A percentile compares a stretch with the other conserved stretches of the same genome.
Evolutionary conservation across 2,329 filamentous ascomycete genomes (phyloP).

Genomic region (Talaromyces sp.): DNA sequence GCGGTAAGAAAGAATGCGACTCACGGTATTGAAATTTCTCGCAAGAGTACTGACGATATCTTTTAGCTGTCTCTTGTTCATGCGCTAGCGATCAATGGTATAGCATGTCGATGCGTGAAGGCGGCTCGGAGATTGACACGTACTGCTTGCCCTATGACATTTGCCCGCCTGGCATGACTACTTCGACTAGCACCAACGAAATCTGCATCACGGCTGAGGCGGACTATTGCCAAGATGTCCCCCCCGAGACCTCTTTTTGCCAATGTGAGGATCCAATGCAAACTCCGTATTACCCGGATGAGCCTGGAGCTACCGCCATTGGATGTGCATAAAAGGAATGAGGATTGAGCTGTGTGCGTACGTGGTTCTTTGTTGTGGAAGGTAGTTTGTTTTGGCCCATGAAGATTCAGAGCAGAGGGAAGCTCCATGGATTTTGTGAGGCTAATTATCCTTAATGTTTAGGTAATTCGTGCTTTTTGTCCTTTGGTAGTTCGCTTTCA

Average conservation of each 20-base stretch:
- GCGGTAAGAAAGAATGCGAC: constrained; percentile 12
- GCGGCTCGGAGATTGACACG: constrained; percentile 12
- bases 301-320: constrained; percentile 21
- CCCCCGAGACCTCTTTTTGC: constrained; percentile 18
- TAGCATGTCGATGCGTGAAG: constrained; percentile 18
- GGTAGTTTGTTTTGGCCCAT: background rate
- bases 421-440: no score
- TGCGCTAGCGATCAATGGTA: constrained; percentile 28
- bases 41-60: no score
- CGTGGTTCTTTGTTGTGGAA: no score
- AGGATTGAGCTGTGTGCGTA: no score
- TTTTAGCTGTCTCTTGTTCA: constrained; percentile 28
- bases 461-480: no score
- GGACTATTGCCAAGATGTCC: constrained; percentile 11
- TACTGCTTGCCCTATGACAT: constrained; percentile 29
- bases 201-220: constrained; percentile 24
- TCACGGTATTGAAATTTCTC: background rate
- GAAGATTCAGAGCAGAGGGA: no score
- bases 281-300: constrained; percentile 24
- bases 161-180: constrained; percentile 30
- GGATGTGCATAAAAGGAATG: constrained; percentile 13
- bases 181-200: constrained; percentile 17
- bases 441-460: no score
- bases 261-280: constrained; percentile 16
- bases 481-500: no score